Evolutionary conservation across 1,139 yeast species (phyloP).

Genomic region (Suhomyces taliae): DNA sequence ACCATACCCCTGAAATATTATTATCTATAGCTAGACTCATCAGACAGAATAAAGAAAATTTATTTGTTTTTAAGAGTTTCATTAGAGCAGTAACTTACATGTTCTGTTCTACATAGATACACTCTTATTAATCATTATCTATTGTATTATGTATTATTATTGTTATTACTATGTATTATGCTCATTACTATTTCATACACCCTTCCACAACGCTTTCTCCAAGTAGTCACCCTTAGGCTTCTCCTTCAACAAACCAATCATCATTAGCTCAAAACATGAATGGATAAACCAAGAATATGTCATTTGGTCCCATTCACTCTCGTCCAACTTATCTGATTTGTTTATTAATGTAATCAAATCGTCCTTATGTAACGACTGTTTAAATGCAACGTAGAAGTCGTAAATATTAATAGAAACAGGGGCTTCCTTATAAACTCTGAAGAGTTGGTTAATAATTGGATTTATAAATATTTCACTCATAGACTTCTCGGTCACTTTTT

Average conservation of each 20-base stretch:
- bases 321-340: conserved; percentile 2
- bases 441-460: conserved; percentile 60
- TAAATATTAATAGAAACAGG: conserved; percentile 69
- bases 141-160: no score
- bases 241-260: conserved; percentile 43
- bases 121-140: no score
- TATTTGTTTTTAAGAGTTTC: no score
- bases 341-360: conserved; percentile 24
- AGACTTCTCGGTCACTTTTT: conserved; percentile 1
- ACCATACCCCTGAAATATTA: no score
- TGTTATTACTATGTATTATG: no score
- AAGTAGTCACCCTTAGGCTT: conserved; percentile 47
- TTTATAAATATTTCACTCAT: conserved; percentile 21
- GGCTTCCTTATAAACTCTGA: conserved; percentile 77
- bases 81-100: no score
- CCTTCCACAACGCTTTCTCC: conserved; percentile 48
- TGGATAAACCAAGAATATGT: conserved; percentile 46
- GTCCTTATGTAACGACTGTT: conserved; percentile 48
- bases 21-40: no score
- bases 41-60: no score
- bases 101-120: no score
- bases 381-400: conserved; percentile 76
- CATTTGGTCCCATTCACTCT: conserved; percentile 27
- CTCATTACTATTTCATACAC: conserved; percentile 19
- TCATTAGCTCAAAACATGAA: conserved; percentile 40